Base-by-base conservation (phyloP, 2,329 filamentous ascomycete species). In the Xylaria sp. region DNA sequence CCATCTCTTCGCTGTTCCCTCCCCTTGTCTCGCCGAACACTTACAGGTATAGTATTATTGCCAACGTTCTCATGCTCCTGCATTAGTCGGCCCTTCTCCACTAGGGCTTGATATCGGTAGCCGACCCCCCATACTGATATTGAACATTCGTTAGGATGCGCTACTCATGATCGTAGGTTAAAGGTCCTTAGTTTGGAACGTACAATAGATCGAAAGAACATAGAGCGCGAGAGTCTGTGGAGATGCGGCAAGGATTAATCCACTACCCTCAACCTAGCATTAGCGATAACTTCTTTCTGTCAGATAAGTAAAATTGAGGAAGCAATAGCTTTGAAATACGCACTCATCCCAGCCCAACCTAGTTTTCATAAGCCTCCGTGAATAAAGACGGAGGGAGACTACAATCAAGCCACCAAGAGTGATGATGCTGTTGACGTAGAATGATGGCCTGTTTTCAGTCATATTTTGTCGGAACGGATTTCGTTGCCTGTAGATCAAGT, bases 321-420 rank as follows among this genome's bases (percentile, higher is more conserved):
- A n/a, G n/a, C n/a, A n/a, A n/a, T n/a, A n/a, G n/a, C n/a, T n/a
- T n/a, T n/a, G n/a, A n/a, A n/a, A n/a, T n/a, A n/a, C n/a, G n/a
- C n/a, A n/a, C n/a, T 66, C 63, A 16, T 66, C 62, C 61, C 56
- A 63, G 17, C 58, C 56, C 2, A 59, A 13, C 19, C 56, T 50
- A 17, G 56, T 54, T 2, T 49, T 46, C 8, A 54, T 60, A 26
- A 61, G 17, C 6, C 39, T 50, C 43, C 62, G 29, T 1, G 48
- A 62, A 38, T 54, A 59, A 13, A 63, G 11, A 1, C 62, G 62
- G 6, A 63, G 21, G 13, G 20, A 34, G 19, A 64, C 52, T 1
- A 57, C 44, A 17, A 62, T 1, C 5, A 54, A 20, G 48, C 48
- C 29, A 13, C 29, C 29, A 13, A 34, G 3, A 34, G 29, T 34